Evolutionary conservation across 345 rosid species (phyloP).

Genomic region (Murraya paniculata): DNA sequence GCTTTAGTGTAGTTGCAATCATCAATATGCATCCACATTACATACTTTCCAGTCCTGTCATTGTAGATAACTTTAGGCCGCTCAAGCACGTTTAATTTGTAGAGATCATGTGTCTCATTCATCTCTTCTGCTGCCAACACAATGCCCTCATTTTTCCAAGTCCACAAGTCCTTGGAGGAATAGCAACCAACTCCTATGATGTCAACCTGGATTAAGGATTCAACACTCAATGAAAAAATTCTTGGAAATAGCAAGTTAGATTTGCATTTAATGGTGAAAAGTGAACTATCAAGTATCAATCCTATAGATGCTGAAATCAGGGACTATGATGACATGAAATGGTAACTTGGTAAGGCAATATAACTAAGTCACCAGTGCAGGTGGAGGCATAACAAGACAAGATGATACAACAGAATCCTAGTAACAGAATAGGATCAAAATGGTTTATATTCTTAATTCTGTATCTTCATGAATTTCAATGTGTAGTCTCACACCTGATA

Average conservation of each 20-base stretch:
- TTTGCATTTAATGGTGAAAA: neutral
- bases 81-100: constrained; percentile 85
- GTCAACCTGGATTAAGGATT: constrained; percentile 55
- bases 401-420: neutral
- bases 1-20: constrained; percentile 95
- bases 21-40: constrained; percentile 99
- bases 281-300: neutral
- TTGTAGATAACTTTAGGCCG: constrained; percentile 92
- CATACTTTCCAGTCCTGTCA: constrained; percentile 63
- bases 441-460: too few relatives aligned
- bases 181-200: constrained; percentile 94
- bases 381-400: neutral
- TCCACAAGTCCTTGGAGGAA: constrained; percentile 89
- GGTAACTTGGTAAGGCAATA: neutral
- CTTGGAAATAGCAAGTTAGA: neutral
- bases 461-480: neutral
- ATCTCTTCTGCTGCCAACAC: constrained; percentile 71
- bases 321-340: neutral
- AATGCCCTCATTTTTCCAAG: constrained; percentile 90
- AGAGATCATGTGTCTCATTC: constrained; percentile 71
- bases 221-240: neutral
- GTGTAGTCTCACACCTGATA: neutral
- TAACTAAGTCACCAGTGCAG: neutral
- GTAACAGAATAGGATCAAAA: neutral
- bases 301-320: neutral